These are phyloP conservation scores for Amanita exitialis DNA, from an alignment of 768 basidiomycete species.

Conservation along the genomic window DNA sequence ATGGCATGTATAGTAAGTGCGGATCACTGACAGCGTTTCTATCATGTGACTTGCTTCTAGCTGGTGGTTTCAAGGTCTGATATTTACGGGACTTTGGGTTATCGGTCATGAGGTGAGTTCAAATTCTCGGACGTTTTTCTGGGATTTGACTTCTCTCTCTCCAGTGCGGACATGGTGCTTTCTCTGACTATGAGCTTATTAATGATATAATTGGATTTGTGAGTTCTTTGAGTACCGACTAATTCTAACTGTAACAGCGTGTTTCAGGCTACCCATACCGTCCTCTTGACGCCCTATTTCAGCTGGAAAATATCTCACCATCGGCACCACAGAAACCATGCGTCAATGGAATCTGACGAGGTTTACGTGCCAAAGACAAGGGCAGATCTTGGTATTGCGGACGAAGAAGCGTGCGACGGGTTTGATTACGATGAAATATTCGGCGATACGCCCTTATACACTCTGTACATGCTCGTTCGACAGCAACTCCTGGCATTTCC, in stretches of 20 bases:
- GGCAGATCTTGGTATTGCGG: conserved; percentile 40
- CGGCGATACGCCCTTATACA: conserved; percentile 54
- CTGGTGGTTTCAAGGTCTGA: conserved; percentile 57
- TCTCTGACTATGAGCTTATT: conserved; percentile 35
- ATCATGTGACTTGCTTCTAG: conserved; percentile 14
- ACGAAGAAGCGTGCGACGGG: conserved; percentile 18
- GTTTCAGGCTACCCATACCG: conserved; percentile 30
- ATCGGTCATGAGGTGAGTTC: conserved; percentile 43
- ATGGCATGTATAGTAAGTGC: conserved; percentile 38
- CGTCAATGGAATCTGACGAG: conserved; percentile 45
- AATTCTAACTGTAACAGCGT: not conserved
- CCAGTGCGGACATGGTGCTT: conserved; percentile 49
- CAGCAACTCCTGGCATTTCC: conserved; percentile 54
- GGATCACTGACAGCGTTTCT: not conserved
- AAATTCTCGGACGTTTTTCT: not conserved
- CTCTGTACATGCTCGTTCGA: conserved; percentile 41
- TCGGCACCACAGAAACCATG: conserved; percentile 40
- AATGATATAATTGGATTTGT: conserved; percentile 45
- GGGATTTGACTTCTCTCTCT: conserved; percentile 1
- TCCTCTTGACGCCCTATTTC: conserved; percentile 44
- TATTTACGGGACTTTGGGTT: conserved; percentile 50
- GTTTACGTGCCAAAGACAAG: conserved; percentile 56
- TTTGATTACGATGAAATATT: conserved; percentile 46
- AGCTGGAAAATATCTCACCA: conserved; percentile 48
- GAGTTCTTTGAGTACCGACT: conserved; percentile 13